Percentiles rank a stretch among this genome's conserved stretches.
Evolutionary conservation across 352 stramenopile species (phyloP).

Genomic region (Phytophthora litchii): DNA sequence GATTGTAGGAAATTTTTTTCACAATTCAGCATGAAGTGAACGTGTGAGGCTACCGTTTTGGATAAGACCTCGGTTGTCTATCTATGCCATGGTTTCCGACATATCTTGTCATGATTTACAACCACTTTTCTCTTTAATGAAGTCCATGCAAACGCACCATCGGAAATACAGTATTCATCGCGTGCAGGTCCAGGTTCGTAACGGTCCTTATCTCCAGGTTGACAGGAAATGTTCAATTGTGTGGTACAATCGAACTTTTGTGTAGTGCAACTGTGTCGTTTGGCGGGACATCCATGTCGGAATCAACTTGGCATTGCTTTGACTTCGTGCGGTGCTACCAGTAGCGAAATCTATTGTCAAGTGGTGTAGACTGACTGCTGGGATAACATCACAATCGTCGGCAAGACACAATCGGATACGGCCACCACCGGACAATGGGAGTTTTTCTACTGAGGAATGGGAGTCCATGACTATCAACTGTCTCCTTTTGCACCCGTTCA

Average conservation of each 20-base stretch:
- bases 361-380: background rate
- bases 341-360: too few species aligned
- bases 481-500: background rate
- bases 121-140: too few species aligned
- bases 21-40: too few species aligned
- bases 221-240: background rate
- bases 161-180: background rate
- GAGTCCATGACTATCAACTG: constrained; percentile 5
- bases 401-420: background rate
- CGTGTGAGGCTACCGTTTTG: too few species aligned
- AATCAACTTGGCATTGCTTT: background rate
- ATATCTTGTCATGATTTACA: too few species aligned
- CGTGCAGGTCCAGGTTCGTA: too few species aligned
- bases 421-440: constrained; percentile 19
- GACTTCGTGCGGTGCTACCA: too few species aligned
- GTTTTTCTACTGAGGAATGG: constrained; percentile 20
- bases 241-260: background rate
- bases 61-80: too few species aligned
- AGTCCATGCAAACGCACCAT: background rate
- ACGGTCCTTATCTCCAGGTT: constrained; percentile 1
- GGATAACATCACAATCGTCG: constrained; percentile 8
- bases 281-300: background rate
- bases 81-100: too few species aligned
- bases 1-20: too few species aligned
- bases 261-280: constrained; percentile 2